These are phyloP conservation scores for Picochlorum costavermella DNA, from an alignment of 139 green algal species.

Conservation along the genomic window DNA sequence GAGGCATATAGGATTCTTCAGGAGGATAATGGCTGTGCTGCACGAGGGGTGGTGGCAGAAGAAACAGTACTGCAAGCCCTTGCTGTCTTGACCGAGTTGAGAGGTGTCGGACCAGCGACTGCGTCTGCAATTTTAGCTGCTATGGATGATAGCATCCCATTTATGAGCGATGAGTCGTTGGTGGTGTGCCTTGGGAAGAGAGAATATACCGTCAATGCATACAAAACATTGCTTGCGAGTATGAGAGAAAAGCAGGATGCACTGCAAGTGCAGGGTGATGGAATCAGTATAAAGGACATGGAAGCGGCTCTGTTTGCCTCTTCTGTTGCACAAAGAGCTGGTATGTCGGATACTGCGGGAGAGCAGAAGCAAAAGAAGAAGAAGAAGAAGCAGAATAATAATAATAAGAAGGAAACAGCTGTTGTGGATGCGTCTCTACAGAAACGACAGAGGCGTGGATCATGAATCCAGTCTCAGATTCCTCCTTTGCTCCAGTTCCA, in stretches of 20 bases:
- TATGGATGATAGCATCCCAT: slow-evolving; percentile 25
- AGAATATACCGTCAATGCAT: slow-evolving; percentile 36
- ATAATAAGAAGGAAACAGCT: not conserved
- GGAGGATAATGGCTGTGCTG: not conserved
- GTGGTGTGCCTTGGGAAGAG: slow-evolving; percentile 17
- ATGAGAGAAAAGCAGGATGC: slow-evolving; percentile 8
- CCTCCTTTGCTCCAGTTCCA: too few relatives aligned
- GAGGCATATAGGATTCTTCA: not conserved
- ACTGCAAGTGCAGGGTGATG: too few relatives aligned
- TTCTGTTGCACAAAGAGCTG: slow-evolving; percentile 13
- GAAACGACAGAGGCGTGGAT: not conserved
- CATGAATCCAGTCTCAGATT: too few relatives aligned
- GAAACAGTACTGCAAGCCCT: slow-evolving; percentile 24
- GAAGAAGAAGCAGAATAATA: not conserved
- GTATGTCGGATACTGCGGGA: not conserved
- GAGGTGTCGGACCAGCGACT: slow-evolving; percentile 59
- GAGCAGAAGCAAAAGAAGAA: not conserved
- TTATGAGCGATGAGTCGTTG: slow-evolving; percentile 54
- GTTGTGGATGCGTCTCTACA: not conserved
- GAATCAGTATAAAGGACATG: slow-evolving; percentile 9
- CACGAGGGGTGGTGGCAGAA: not conserved
- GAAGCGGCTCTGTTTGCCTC: slow-evolving; percentile 5
- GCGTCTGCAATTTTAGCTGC: slow-evolving; percentile 44
- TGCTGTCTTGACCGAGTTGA: slow-evolving; percentile 36
- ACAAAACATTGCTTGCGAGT: slow-evolving; percentile 15